Percentiles rank a stretch among this genome's conserved stretches.
Conservation (phyloP, 2,329 filamentous ascomycete species). For the Penicillium fuscoglaucum region DNA sequence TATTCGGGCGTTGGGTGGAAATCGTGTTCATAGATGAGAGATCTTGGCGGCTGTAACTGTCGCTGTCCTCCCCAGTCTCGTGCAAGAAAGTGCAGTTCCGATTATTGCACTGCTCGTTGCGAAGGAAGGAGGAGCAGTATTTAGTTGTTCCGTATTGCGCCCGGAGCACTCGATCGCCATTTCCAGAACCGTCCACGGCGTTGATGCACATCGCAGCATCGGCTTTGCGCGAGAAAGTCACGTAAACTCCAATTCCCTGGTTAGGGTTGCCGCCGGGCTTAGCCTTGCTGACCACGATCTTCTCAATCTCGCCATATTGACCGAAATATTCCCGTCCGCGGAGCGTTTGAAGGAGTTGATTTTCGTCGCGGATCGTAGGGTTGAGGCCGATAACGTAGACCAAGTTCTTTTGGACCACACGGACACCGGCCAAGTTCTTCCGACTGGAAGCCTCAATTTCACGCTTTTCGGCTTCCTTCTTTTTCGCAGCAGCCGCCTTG, state of each 20-base stretch:
- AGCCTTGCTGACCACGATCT: conserved; percentile 96
- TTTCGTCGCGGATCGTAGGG: conserved; percentile 88
- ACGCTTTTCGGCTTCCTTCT: conserved; percentile 93
- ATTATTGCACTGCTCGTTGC: conserved; percentile 92
- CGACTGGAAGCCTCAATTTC: conserved; percentile 94
- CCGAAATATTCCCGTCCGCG: conserved; percentile 93
- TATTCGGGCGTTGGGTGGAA: conserved; percentile 70
- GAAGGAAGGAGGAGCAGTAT: conserved; percentile 95
- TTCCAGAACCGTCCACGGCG: conserved; percentile 87
- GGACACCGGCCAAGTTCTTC: conserved; percentile 91
- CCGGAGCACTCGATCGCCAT: conserved; percentile 79
- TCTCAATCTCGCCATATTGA: conserved; percentile 97
- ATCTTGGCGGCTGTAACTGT: conserved; percentile 93
- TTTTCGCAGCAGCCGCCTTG: conserved; percentile 84
- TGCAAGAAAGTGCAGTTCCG: conserved; percentile 97
- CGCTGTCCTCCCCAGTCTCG: conserved; percentile 95
- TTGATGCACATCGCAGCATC: conserved; percentile 88
- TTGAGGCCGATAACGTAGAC: conserved; percentile 96
- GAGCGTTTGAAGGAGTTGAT: conserved; percentile 78
- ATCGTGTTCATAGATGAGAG: conserved; percentile 92
- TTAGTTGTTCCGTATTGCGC: conserved; percentile 88
- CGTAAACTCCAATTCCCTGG: conserved; percentile 92
- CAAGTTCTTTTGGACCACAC: conserved; percentile 97
- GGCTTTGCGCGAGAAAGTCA: conserved; percentile 91
- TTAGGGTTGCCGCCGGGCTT: conserved; percentile 71